Conservation (phyloP, 1,284 basidiomycete species). For the Sanghuangporus sanghuang region DNA sequence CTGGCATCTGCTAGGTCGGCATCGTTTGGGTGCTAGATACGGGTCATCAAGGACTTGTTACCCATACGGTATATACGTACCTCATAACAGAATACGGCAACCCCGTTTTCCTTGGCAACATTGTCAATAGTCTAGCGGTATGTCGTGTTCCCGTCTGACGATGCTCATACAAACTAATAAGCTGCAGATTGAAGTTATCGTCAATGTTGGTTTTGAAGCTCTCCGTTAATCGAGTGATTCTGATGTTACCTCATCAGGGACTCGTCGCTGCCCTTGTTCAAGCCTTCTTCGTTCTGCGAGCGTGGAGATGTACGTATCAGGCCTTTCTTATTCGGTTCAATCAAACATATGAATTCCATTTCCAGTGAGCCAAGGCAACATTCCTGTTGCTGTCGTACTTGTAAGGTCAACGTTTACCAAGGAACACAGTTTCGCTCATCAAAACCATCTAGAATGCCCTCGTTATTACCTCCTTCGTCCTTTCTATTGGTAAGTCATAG, state of each 20-base stretch:
- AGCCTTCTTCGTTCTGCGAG: slow-evolving; percentile 13
- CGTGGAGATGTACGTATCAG: slow-evolving; percentile 13
- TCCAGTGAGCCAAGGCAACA: slow-evolving; percentile 15
- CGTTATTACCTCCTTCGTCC: background rate
- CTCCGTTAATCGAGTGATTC: background rate
- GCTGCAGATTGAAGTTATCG: slow-evolving; percentile 7
- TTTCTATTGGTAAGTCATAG: slow-evolving; percentile 3
- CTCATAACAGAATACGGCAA: slow-evolving; percentile 16
- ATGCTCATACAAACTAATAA: background rate
- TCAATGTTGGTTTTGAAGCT: background rate
- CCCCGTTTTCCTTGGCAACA: background rate
- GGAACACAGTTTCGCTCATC: background rate
- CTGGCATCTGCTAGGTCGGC: slow-evolving; percentile 1
- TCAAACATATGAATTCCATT: background rate
- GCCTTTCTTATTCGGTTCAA: background rate
- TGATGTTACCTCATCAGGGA: background rate
- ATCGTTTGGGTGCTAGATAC: slow-evolving; percentile 15
- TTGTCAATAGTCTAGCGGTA: slow-evolving; percentile 15
- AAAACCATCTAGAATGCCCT: background rate
- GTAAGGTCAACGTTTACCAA: background rate
- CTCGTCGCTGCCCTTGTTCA: slow-evolving; percentile 14
- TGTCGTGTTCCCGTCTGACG: background rate
- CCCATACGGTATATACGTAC: slow-evolving; percentile 17
- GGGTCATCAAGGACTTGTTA: slow-evolving; percentile 16
- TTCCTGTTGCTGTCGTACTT: slow-evolving; percentile 1